phyloP scores from a whole-genome alignment of 805 yeast species.

The Wickerhamomyces bovis region DNA sequence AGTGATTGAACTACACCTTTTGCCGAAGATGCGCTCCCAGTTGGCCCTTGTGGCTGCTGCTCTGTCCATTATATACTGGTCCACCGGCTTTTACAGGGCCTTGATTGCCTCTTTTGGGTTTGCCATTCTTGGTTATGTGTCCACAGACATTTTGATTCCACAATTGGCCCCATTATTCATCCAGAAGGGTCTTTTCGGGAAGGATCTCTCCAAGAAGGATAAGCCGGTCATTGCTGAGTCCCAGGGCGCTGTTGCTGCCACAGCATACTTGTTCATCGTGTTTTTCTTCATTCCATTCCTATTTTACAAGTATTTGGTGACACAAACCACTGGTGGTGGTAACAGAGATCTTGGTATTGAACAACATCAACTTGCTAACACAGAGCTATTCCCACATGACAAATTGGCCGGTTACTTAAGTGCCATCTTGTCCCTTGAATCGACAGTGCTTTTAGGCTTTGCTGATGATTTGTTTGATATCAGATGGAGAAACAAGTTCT shows the following conservation, averaged over 20 bases:
- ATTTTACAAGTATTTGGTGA: slow-evolving; percentile 69
- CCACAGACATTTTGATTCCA: slow-evolving; percentile 62
- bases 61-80: slow-evolving; percentile 10
- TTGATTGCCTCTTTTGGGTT: slow-evolving; percentile 55
- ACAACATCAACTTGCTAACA: slow-evolving; percentile 3
- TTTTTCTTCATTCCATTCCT: slow-evolving; percentile 82
- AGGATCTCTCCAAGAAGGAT: slow-evolving; percentile 74
- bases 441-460: slow-evolving; percentile 79
- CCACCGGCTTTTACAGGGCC: slow-evolving; percentile 20
- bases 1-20: no score
- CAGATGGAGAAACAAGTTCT: slow-evolving; percentile 96
- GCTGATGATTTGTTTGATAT: slow-evolving; percentile 94
- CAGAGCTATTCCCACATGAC: slow-evolving; percentile 60
- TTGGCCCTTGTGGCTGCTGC: slow-evolving; percentile 7
- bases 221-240: slow-evolving; percentile 80
- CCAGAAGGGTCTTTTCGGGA: slow-evolving; percentile 77
- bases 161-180: slow-evolving; percentile 59
- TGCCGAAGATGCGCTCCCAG: slow-evolving; percentile 1
- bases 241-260: slow-evolving; percentile 85
- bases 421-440: slow-evolving; percentile 76
- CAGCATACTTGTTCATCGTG: slow-evolving; percentile 75
- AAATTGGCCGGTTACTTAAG: slow-evolving; percentile 82
- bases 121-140: slow-evolving; percentile 56
- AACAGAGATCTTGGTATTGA: slow-evolving; percentile 36
- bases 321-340: slow-evolving; percentile 54